Conservation (phyloP, 768 basidiomycete genomes). For the Phlebiopsis gigantea region DNA sequence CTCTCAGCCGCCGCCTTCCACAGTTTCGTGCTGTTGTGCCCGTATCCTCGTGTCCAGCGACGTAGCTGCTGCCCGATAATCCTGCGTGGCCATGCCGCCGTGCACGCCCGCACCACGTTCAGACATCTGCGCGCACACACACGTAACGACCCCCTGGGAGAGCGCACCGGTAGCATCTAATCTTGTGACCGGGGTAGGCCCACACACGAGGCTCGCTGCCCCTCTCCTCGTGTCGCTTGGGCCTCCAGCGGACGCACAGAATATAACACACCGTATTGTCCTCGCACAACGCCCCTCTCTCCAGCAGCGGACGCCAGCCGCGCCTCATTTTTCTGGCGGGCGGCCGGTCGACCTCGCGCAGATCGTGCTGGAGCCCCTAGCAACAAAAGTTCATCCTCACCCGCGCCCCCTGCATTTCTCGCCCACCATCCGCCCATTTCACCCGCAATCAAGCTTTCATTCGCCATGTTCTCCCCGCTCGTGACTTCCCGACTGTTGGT, state of each 20-base stretch:
- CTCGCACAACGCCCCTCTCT: background rate
- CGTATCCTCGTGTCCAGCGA: background rate
- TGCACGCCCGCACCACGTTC: background rate
- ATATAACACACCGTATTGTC: background rate
- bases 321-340: background rate
- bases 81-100: background rate
- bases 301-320: background rate
- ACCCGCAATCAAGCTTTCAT: background rate
- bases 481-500: background rate
- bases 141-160: conserved; percentile 8
- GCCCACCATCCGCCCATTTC: background rate
- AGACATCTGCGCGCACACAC: background rate
- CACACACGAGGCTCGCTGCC: conserved; percentile 12
- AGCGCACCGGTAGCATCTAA: no score
- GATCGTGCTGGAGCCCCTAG: background rate
- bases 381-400: background rate
- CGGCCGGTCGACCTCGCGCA: background rate
- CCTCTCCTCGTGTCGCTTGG: background rate
- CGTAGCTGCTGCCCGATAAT: background rate
- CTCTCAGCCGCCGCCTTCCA: conserved; percentile 10
- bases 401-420: background rate
- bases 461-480: background rate
- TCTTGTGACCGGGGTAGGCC: conserved; percentile 12
- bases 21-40: background rate
- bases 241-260: no score